phyloP scores from a whole-genome alignment of 1,284 basidiomycete species.

The Porodaedalea pini region DNA sequence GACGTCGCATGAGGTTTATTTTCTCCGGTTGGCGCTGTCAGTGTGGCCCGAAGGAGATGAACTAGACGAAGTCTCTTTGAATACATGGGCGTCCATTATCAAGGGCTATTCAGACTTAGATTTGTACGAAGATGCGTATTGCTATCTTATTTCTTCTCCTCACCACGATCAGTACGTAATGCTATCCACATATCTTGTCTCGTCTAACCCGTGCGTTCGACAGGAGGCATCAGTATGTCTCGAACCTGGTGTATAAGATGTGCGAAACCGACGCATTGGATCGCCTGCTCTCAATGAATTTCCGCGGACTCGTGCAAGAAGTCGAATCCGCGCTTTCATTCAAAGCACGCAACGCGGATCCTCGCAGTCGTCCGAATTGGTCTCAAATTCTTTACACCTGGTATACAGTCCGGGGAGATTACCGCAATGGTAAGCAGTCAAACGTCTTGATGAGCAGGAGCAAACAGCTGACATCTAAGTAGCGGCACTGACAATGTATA shows the following conservation, averaged over 20 bases:
- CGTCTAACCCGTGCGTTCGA: slow-evolving; percentile 14
- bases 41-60: slow-evolving; percentile 51
- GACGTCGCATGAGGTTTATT: slow-evolving; percentile 63
- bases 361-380: slow-evolving; percentile 82
- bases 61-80: slow-evolving; percentile 46
- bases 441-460: slow-evolving; percentile 3
- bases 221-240: slow-evolving; percentile 79
- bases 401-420: slow-evolving; percentile 83
- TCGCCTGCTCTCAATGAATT: slow-evolving; percentile 79
- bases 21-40: slow-evolving; percentile 77
- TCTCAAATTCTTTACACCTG: slow-evolving; percentile 94
- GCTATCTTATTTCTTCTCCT: slow-evolving; percentile 68
- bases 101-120: slow-evolving; percentile 70
- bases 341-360: slow-evolving; percentile 93
- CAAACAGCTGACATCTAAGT: slow-evolving; percentile 22
- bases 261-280: slow-evolving; percentile 86
- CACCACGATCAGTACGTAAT: slow-evolving; percentile 70
- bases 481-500: slow-evolving; percentile 94
- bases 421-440: slow-evolving; percentile 72
- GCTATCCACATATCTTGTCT: slow-evolving; percentile 9
- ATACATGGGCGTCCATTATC: slow-evolving; percentile 70
- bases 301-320: slow-evolving; percentile 81
- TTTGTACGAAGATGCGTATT: slow-evolving; percentile 84
- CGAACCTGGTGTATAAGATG: slow-evolving; percentile 85
- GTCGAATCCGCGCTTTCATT: slow-evolving; percentile 89